Percentiles rank a stretch among this genome's conserved stretches.
phyloP scores from a whole-genome alignment of 2,329 filamentous ascomycete genomes.

The Didymella lethalis region DNA sequence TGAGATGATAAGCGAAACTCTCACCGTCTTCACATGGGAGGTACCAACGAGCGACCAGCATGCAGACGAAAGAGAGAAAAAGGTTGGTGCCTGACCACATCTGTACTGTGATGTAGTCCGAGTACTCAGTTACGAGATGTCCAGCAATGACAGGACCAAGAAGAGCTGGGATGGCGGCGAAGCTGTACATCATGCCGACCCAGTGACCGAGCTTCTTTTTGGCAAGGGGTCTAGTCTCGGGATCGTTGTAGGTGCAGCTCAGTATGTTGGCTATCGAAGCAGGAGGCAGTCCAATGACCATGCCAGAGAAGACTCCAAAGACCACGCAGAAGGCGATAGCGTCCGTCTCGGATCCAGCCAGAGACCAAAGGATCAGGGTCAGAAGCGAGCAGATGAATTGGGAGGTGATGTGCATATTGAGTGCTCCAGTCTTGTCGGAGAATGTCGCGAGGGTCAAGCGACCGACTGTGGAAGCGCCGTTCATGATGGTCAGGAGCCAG shows the following conservation, averaged over 20 bases:
- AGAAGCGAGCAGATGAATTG: constrained; percentile 55
- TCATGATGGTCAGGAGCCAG: constrained; percentile 61
- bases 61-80: constrained; percentile 53
- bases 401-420: constrained; percentile 56
- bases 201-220: constrained; percentile 59
- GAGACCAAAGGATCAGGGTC: constrained; percentile 55
- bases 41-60: constrained; percentile 47
- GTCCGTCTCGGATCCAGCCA: constrained; percentile 47
- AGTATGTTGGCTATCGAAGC: constrained; percentile 59
- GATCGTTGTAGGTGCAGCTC: constrained; percentile 41
- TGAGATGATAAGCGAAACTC: constrained; percentile 22
- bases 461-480: constrained; percentile 57
- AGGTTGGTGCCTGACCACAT: constrained; percentile 57
- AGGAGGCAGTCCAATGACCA: constrained; percentile 60
- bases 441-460: constrained; percentile 56
- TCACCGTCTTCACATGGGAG: constrained; percentile 43
- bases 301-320: constrained; percentile 59
- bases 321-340: constrained; percentile 59
- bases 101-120: constrained; percentile 56
- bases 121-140: constrained; percentile 53
- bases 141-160: constrained; percentile 59
- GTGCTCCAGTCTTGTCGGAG: constrained; percentile 55
- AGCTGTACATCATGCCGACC: constrained; percentile 62
- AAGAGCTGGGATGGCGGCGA: constrained; percentile 55
- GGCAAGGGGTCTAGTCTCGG: constrained; percentile 36